Evolutionary conservation across 768 basidiomycete species (phyloP), one percentile per base, ranked within the genome.

Genomic region (Tephrocybe sp.): DNA sequence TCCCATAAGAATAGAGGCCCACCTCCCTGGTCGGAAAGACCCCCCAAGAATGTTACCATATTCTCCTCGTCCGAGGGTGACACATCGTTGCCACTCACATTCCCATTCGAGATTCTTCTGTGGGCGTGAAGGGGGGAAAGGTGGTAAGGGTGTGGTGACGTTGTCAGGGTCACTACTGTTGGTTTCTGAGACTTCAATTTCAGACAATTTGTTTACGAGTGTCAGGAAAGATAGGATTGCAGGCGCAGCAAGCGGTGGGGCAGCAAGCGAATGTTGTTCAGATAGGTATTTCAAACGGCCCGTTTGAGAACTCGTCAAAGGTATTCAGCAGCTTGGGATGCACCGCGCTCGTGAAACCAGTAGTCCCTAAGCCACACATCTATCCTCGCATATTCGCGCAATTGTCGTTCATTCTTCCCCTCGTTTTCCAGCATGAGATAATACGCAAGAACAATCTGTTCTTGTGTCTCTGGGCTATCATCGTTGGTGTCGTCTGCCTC

Each of bases 361-460:
- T 79, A 91, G 47, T 76, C 74, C 56, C 69, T 70, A 34, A 91
- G 62, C 88, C 88, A 91, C 0, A 57, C 56, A 46, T 82, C 78
- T 48, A 89, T 76, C 33, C 61, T 59, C 4, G 80, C 88, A 58
- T 84, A 89, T 19, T 81, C 79, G n/a, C 80, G 62, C n/a, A 91
- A 74, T 61, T 90, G 88, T 38, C 42, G 63, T 56, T 78, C 78
- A 56, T 91, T 91, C 61, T 78, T 83, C 36, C 81, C 86, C 23
- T 86, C 86, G 56, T 89, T 86, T 69, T 93, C 91, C 40, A 92
- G 69, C 75, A 91, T 77, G 82, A 92, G 82, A 30, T 88, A 66
- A 60, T 86, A 91, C 22, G 82, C 77, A 23, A 78, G 76, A 73
- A 82, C 86, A 4, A 91, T 76, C 12, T 80, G 60, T n/a, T 81